Base-by-base conservation (phyloP, 176 grass and related monocot species). In the Paspalum vaginatum region DNA sequence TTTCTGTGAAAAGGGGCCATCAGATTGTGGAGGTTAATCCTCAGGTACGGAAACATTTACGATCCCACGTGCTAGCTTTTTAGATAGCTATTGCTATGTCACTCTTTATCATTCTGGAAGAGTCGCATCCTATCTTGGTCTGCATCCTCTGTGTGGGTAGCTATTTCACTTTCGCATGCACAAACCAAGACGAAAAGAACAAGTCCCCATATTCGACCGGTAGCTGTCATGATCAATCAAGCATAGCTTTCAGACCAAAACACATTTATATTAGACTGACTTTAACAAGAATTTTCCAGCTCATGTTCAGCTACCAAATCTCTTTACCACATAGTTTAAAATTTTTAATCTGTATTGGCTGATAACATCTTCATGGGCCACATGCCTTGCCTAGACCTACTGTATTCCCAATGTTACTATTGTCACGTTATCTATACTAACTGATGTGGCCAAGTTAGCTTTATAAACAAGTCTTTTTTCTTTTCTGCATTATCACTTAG, bases 21-120 rank as follows among this genome's bases (percentile, higher is more conserved):
- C 66, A 87, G 21, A 90, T 86, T 76, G 79, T 90, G 26, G 79
- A 90, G 65, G 79, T 90, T 48, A 90, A 74, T 11, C 65, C 84
- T 41, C 84, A 90, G 84, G 88, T 90, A 72, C 11, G 27, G 32
- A n/a, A 55, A 11, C 70, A 48, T 85, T 10, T 38, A 61, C 69
- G n/a, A 21, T 26, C 71, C 74, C 45, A 18, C n/a, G 63, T 84
- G 24, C 79, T 73, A 24, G 26, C 16, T 24, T 66, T 70, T 62
- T 53, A 54, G 74, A 56, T 57, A 47, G 67, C n/a, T 71, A 51
- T 22, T 51, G 16, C 3, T 72, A 44, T 52, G 11, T 8, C 52
- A 55, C 16, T 46, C 40, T 47, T 69, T 5, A 68, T 21, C 42
- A 22, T 65, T 72, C 8, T 55, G 40, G 54, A 25, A 65, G n/a